Base-by-base conservation (phyloP, 2,329 filamentous ascomycete genomes). In the Pseudocercospora fijiensis region DNA sequence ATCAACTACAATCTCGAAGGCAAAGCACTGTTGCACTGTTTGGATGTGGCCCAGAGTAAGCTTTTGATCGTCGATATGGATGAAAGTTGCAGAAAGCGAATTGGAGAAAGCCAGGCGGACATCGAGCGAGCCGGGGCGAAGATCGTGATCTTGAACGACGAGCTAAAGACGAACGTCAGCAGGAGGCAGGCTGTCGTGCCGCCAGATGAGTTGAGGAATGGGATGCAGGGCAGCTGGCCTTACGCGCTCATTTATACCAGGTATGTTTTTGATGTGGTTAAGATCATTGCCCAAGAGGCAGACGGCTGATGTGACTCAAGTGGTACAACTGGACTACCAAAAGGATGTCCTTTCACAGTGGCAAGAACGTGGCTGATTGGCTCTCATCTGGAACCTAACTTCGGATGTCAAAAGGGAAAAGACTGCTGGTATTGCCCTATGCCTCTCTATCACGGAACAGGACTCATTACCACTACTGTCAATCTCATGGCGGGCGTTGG, bases 401-500 rank as follows among this genome's bases (percentile, higher is more conserved):
- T 70, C 71, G 66, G 79, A 73, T 33, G 76, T 74, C 24, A 73
- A 73, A 58, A 79, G 66, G 63, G 95, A 65, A 86, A 84, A 55
- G 86, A 90, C 73, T 80, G 87, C 45, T 91, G 87, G 84, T 92
- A 91, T 73, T 84, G 86, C 72, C 90, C 88, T 73, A 92, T 92
- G 89, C 90, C 85, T 0, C 78, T 91, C 27, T 92, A 92, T 73
- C 90, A 93, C 74, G 89, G 89, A 11, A 92, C 90, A 0, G 89
- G 89, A 4, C 84, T 84, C 16, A 73, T 94, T 20, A 82, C 94
- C 45, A 84, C 84, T 8, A 84, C 89, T 26, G 80, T 79, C 5
- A 80, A 83, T 47, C 76, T 91, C 57, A 70, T 86, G 3, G 76
- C 75, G 4, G 84, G 86, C 2, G 67, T 83, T 16, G 87, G 86